Evolutionary conservation across 441 rosid genomes (phyloP), one percentile per base, ranked within the genome.

Genomic region (Arabidopsis hybrid): DNA sequence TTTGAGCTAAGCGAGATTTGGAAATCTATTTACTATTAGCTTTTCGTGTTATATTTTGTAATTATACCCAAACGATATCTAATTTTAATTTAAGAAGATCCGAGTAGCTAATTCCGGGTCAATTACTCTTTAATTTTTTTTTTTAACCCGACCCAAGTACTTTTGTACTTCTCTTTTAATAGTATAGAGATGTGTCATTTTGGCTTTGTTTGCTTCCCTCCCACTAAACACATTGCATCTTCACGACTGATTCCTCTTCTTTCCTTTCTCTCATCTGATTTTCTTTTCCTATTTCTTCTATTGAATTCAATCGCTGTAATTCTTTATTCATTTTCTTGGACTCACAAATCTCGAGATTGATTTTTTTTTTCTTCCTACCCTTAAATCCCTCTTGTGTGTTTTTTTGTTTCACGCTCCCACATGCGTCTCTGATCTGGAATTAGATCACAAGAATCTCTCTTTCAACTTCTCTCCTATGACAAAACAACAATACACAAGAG

Each of bases 371-470:
- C 69, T 70, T 42, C 40, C 10, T 1, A 32, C 56, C 53, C 31
- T 2, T 3, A 60, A 35, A 55, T 72, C 29, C 17, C 29, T 69
- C 31, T 13, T 55, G 12, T 75, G 52, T 49, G 7, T 53, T 65
- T 6, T 74, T 74, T 69, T 53, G 58, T 67, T 77, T 79, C 89
- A 79, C 87, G 79, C 79, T 72, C 84, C 81, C 97, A 85, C 93
- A 85, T 88, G 92, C 89, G 75, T 86, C 97, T 89, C 96, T 90
- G 97, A 88, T 90, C 89, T 90, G 88, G 86, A 70, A 86, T 84
- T 87, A 90, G 93, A 92, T 90, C 89, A 65, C 83, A 86, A 87
- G 83, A 84, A 79, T 88, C 83, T 75, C 84, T 81, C 70, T 57
- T 70, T 62, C 46, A 21, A 10, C 69, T 56, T 43, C 70, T 63